These are phyloP conservation scores for Cadophora malorum DNA, from an alignment of 2,329 filamentous ascomycete species.

Conservation along the genomic window DNA sequence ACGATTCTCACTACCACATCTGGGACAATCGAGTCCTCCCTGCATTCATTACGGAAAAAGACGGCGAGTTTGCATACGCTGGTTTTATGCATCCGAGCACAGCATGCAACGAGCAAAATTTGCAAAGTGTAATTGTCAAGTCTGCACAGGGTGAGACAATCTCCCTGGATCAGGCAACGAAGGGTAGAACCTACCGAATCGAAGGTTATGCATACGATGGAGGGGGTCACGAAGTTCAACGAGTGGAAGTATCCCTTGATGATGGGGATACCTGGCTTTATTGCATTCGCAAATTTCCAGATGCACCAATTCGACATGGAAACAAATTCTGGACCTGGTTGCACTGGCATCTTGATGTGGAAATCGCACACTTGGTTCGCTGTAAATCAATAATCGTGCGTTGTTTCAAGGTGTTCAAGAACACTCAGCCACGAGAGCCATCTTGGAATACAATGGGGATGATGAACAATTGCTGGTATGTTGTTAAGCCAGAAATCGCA, in stretches of 20 bases:
- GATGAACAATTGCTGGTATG: slow-evolving; percentile 18
- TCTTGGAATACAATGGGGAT: slow-evolving; percentile 15
- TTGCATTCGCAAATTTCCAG: slow-evolving; percentile 17
- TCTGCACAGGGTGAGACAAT: slow-evolving; percentile 10
- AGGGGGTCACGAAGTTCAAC: slow-evolving; percentile 56
- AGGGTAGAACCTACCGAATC: slow-evolving; percentile 41
- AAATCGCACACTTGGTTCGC: not conserved
- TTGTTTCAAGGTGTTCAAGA: slow-evolving; percentile 13
- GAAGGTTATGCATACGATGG: slow-evolving; percentile 57
- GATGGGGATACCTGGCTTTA: slow-evolving; percentile 52
- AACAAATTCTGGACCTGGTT: slow-evolving; percentile 19
- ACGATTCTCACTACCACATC: slow-evolving; percentile 24
- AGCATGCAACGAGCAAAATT: slow-evolving; percentile 17
- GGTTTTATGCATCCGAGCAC: slow-evolving; percentile 21
- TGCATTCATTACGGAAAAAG: slow-evolving; percentile 41
- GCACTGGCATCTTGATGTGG: slow-evolving; percentile 15
- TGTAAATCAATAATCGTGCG: slow-evolving; percentile 11
- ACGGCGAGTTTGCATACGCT: slow-evolving; percentile 29
- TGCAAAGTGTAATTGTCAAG: slow-evolving; percentile 21
- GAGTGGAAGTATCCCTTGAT: slow-evolving; percentile 57
- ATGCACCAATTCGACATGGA: slow-evolving; percentile 12
- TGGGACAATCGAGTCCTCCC: slow-evolving; percentile 18
- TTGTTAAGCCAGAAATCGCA: slow-evolving; percentile 17
- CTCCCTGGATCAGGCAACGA: slow-evolving; percentile 44
- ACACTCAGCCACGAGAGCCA: slow-evolving; percentile 11